A percentile compares a stretch with the other conserved stretches of the same genome.
phyloP scores from a whole-genome alignment of 805 yeast species.

The Suhomyces sp. region DNA sequence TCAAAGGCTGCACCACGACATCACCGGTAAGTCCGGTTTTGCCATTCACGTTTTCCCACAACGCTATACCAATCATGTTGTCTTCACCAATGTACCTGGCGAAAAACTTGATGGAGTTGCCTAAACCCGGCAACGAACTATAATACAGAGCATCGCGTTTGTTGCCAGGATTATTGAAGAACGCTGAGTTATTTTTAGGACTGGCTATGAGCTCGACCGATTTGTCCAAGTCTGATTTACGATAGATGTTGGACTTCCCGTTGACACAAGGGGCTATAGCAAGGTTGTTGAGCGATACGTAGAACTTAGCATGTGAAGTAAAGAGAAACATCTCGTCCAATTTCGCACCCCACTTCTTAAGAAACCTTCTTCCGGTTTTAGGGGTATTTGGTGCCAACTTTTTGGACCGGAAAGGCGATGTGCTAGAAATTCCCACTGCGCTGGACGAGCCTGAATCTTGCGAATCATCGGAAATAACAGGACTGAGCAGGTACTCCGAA shows the following conservation, averaged over 20 bases:
- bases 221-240: constrained; percentile 59
- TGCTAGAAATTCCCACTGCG: background rate
- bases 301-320: constrained; percentile 83
- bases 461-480: constrained; percentile 6
- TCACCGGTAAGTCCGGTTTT: constrained; percentile 79
- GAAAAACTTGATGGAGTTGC: constrained; percentile 62
- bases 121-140: constrained; percentile 28
- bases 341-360: constrained; percentile 51
- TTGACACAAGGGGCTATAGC: constrained; percentile 85
- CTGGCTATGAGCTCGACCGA: constrained; percentile 47
- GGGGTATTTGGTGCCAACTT: background rate
- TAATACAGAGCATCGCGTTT: constrained; percentile 27
- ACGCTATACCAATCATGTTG: constrained; percentile 83
- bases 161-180: constrained; percentile 30
- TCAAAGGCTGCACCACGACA: constrained; percentile 69
- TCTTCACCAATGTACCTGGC: constrained; percentile 87
- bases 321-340: constrained; percentile 83
- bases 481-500: constrained; percentile 19
- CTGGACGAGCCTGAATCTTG: constrained; percentile 1
- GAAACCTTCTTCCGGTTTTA: constrained; percentile 8
- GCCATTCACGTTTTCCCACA: constrained; percentile 67
- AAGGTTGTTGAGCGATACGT: constrained; percentile 69
- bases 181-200: constrained; percentile 17
- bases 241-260: constrained; percentile 81
- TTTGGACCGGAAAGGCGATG: background rate